Base-by-base conservation (phyloP, 192 early-diverging fungal species). In the Dimargaris xerosporica region DNA sequence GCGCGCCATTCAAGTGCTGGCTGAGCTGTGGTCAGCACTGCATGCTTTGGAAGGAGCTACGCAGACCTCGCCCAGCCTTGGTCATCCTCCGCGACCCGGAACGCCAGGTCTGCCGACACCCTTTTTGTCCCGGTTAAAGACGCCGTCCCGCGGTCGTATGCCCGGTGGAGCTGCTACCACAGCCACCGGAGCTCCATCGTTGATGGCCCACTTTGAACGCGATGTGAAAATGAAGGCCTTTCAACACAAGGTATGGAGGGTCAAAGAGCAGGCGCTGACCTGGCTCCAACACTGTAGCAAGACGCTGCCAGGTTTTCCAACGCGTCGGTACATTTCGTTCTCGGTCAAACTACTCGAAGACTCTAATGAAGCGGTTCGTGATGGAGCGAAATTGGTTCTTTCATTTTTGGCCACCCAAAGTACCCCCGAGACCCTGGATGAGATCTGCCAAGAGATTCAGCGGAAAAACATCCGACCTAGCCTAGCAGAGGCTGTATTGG, bases 401-500 rank as follows among this genome's bases (percentile, higher is more conserved):
- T 28, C 56, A 19, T 34, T 10, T 15, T 39, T 59, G 2, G 34
- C 31, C 15, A 41, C 2, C 26, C 13, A 10, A 13, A 41, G 56
- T 29, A 41, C 29, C 31, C 56, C 56, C 16, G 56, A 42, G 16
- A 59, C 56, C 29, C 39, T 59, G 29, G 41, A 59, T 16, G 56
- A 59, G 41, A 59, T 59, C 29, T 28, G 29, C 16, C 16, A 11
- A 1, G 56, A 59, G 41, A 15, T 59, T 16, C 30, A 29, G 17
- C 26, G 31, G 41, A 28, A 17, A 39, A 42, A 42, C 5, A 23
- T 59, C 10, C 56, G 56, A 19, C 12, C 10, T 5, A 59, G 56
- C 56, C 56, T 59, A 34, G 56, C 23, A 7, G 56, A 59, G 34
- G 56, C 56, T 23, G 56, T 59, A 7, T 29, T 59, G 56, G 56